Base-by-base conservation (phyloP, 2,329 filamentous ascomycete species). In the Elsinoe necatrix region DNA sequence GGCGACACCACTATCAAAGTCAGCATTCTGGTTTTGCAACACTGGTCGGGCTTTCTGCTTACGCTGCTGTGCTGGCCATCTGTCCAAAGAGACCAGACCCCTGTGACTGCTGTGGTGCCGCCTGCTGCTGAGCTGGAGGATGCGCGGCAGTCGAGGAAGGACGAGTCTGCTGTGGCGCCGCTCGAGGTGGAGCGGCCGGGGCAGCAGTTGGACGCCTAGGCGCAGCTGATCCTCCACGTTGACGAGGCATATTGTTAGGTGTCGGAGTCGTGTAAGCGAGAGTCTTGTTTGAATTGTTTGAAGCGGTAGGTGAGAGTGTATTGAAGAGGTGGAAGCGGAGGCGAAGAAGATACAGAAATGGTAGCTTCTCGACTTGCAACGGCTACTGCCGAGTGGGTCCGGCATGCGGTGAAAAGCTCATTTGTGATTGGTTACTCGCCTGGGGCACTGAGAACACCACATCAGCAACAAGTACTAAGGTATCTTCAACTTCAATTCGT, bases 51-150 rank as follows among this genome's bases (percentile, higher is more conserved):
- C 34, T n/a, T 29, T 41, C 18, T 11, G 84, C 90, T 77, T 85
- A 97, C 92, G 93, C 93, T 72, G 93, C 93, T 58, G 93, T 98
- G 70, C 85, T 90, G 63, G 93, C 93, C 87, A 98, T 96, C 80
- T 97, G 89, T 59, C 89, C 92, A 65, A 98, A 89, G 9, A 98
- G 80, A 62, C 93, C 92, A 4, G 89, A 85, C 25, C 90, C 88
- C 63, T 85, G 79, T 64, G 63, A 59, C 63, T 73, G 75, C 60
- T 74, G 72, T 56, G 77, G 72, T 56, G 81, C 80, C 57, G 77
- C 72, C 55, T 73, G 71, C 56, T 73, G 71, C 47, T 77, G 71
- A 55, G 73, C 68, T 34, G 73, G 68, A 23, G 75, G 72, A 50
- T 64, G 62, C 34, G 74, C 73, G 55, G 73, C 70, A 58, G 77